A percentile compares a stretch with the other conserved stretches of the same genome.
phyloP scores from a whole-genome alignment of 2,329 filamentous ascomycete species.

The Fusarium lyarnte region DNA sequence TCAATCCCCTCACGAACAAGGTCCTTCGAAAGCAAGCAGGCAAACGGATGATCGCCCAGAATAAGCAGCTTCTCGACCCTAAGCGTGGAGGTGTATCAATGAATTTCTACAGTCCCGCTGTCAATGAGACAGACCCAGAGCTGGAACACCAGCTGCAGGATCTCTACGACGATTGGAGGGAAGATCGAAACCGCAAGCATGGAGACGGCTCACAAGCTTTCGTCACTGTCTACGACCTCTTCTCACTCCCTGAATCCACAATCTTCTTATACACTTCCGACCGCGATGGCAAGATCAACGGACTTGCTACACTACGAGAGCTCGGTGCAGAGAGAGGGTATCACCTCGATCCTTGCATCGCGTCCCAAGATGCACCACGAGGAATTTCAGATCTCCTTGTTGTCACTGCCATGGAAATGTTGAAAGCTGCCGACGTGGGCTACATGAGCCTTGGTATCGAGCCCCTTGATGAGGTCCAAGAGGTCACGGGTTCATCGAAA shows the following conservation, averaged over 20 bases:
- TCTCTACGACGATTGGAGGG: slow-evolving; percentile 12
- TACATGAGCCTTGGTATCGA: slow-evolving; percentile 8
- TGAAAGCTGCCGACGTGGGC: not conserved
- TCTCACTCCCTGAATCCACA: not conserved
- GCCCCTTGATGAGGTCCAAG: not conserved
- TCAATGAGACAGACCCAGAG: not conserved
- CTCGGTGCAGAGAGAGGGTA: slow-evolving; percentile 1
- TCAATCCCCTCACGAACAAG: slow-evolving; percentile 8
- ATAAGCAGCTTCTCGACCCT: slow-evolving; percentile 4
- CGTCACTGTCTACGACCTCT: slow-evolving; percentile 5
- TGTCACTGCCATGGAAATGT: not conserved
- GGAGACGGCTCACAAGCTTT: not conserved
- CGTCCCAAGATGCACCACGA: not conserved
- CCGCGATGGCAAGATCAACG: not conserved
- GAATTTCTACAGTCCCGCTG: not conserved
- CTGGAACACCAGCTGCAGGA: not conserved
- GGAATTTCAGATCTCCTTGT: slow-evolving; percentile 11
- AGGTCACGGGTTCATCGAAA: not conserved
- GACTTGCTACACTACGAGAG: slow-evolving; percentile 7
- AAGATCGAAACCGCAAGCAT: not conserved
- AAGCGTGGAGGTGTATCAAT: not conserved
- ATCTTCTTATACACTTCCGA: not conserved
- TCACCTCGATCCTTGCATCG: slow-evolving; percentile 17
- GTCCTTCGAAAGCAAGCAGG: slow-evolving; percentile 1
- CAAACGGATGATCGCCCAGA: slow-evolving; percentile 13